Percentiles rank a stretch among this genome's conserved stretches.
phyloP scores from a whole-genome alignment of 371 early-diverging fungal species.

The Batkoa obscura region DNA sequence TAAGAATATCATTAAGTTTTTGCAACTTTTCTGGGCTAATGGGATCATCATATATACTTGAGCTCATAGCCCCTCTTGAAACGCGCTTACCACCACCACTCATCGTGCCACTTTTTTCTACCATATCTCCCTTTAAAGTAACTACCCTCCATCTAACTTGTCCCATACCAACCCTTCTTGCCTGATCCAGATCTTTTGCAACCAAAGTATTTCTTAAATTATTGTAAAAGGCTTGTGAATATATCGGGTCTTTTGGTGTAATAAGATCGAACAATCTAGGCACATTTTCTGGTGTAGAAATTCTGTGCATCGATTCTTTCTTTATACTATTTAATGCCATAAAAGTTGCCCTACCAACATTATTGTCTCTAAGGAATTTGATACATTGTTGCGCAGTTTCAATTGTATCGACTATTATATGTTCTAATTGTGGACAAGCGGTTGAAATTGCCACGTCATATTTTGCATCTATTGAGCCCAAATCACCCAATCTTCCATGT shows the following conservation, averaged over 20 bases:
- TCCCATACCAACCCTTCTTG: constrained; percentile 80
- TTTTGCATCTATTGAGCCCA: constrained; percentile 86
- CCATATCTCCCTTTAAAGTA: constrained; percentile 88
- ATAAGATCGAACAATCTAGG: constrained; percentile 88
- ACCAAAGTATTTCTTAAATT: constrained; percentile 88
- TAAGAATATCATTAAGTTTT: constrained; percentile 29
- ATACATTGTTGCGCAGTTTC: constrained; percentile 84
- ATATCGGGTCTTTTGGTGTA: constrained; percentile 48
- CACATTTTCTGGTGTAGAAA: constrained; percentile 60
- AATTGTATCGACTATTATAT: constrained; percentile 93
- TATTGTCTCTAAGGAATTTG: constrained; percentile 66
- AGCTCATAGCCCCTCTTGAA: constrained; percentile 70
- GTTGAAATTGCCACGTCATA: constrained; percentile 96
- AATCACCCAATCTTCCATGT: constrained; percentile 78
- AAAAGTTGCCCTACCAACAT: constrained; percentile 82
- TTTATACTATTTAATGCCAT: constrained; percentile 69
- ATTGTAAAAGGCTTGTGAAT: constrained; percentile 78
- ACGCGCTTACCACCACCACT: constrained; percentile 75
- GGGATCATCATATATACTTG: constrained; percentile 35
- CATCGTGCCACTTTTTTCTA: constrained; percentile 96
- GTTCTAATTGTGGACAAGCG: constrained; percentile 68
- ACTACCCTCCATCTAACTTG: constrained; percentile 80
- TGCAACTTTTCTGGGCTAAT: constrained; percentile 35
- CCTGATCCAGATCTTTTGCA: constrained; percentile 71
- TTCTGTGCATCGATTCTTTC: constrained; percentile 19